These are phyloP conservation scores for Aspergillus costaricaensis DNA, from an alignment of 2,329 filamentous ascomycete species.

Conservation along the genomic window DNA sequence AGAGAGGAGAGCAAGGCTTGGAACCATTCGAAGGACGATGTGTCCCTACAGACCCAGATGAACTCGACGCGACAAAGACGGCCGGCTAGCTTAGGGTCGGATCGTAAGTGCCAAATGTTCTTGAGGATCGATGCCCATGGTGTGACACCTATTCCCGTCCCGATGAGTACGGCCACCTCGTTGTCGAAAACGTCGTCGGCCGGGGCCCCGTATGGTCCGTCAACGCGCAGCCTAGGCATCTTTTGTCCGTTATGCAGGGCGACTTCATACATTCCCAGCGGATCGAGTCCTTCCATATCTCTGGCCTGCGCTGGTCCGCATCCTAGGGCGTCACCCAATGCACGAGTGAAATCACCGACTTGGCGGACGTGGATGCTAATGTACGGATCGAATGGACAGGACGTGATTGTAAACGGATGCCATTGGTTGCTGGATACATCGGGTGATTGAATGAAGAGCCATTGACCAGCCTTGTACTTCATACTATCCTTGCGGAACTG, in stretches of 20 bases:
- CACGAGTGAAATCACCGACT: slow-evolving; percentile 91
- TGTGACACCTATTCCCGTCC: slow-evolving; percentile 82
- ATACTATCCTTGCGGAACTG: slow-evolving; percentile 96
- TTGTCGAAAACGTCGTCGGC: slow-evolving; percentile 98
- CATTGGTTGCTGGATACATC: slow-evolving; percentile 87
- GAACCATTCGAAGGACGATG: slow-evolving; percentile 97
- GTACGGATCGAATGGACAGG: slow-evolving; percentile 93
- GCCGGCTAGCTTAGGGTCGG: slow-evolving; percentile 82
- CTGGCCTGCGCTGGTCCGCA: slow-evolving; percentile 84
- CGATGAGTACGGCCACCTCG: slow-evolving; percentile 75
- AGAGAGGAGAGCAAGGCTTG: slow-evolving; percentile 89
- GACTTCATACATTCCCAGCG: slow-evolving; percentile 96
- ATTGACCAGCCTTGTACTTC: slow-evolving; percentile 97
- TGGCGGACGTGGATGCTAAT: slow-evolving; percentile 93
- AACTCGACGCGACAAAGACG: slow-evolving; percentile 95
- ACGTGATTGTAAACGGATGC: slow-evolving; percentile 99
- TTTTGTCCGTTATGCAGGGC: slow-evolving; percentile 88
- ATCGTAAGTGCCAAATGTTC: slow-evolving; percentile 96
- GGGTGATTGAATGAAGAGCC: slow-evolving; percentile 94
- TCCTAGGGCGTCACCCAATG: slow-evolving; percentile 94
- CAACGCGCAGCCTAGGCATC: slow-evolving; percentile 87
- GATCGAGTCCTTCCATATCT: slow-evolving; percentile 86
- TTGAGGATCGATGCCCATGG: slow-evolving; percentile 87
- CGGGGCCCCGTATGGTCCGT: slow-evolving; percentile 93
- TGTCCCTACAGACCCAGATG: slow-evolving; percentile 98